Base-by-base conservation (phyloP, 108 stramenopile genomes). In the Pseudonitzschia multiseries region DNA sequence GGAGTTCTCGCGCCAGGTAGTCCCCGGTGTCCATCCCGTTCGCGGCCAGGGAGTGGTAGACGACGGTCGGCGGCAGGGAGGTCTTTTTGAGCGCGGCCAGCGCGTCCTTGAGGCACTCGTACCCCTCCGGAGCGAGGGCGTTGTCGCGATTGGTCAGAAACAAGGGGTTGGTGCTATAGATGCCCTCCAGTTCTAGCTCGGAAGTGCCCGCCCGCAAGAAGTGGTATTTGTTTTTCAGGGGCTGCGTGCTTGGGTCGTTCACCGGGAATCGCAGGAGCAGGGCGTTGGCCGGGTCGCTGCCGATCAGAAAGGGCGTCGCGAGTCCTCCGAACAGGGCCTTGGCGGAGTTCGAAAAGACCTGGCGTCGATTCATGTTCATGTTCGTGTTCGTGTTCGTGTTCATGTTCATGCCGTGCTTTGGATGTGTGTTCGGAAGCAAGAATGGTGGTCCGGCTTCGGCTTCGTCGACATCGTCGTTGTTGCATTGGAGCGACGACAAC, bases 81-180 rank as follows among this genome's bases (percentile, higher is more conserved):
- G 62, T 63, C 28, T 33, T 27, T 26, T 67, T 72, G 33, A 41
- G 62, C 8, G 40, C 12, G 62, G 36, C 33, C 2, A 29, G 3
- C 13, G 27, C 31, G n/a, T 63, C 76, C 59, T 74, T 61, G 68
- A 90, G 81, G 77, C 89, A 85, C 12, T 66, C 70, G 33, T 83
- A 54, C 15, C 92, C 89, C 12, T 61, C 33, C 18, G 78, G 77
- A 12, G 80, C 79, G 12, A 93, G 53, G 0, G 89, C 92, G 43
- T 85, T 83, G 46, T 93, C 92, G 40, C 92, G 79, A 57, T 93
- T 93, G 1, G 92, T 93, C 27, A 77, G 36, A 44, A 76, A 74
- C 18, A 93, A 64, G 8, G 92, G 88, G 78, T 93, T 93, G 59
- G 92, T 93, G 17, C 79, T 77, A 79, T 80, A 87, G 8, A 93